Evolutionary conservation across 1,139 yeast genomes (phyloP), one percentile per base, ranked within the genome.

Genomic region (Nadsonia commutata): DNA sequence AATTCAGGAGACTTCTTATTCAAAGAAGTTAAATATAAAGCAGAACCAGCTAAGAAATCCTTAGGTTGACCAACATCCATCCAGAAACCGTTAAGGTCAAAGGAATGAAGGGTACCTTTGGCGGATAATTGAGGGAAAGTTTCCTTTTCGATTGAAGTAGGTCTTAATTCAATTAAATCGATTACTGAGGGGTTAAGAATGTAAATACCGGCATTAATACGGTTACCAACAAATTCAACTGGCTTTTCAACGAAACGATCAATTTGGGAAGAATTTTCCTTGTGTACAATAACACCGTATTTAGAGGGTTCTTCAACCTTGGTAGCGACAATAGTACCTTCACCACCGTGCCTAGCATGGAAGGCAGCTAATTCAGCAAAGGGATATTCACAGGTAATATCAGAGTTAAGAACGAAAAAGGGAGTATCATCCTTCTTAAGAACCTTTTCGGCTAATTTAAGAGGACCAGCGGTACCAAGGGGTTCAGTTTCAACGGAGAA

Each of bases 31-130:
- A 93, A 75, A 76, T 88, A 93, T 54, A 90, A 74, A 56, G 86
- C 80, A 60, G 97, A 85, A 66, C 99, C 99, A 49, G 95, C 80
- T 57, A 93, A 72, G 79, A 86, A 93, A 70, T 93, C 99, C 78
- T 90, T 90, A 74, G 99, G 99, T 74, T 93, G 99, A 66, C 99
- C 99, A 57, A 93, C 96, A 67, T 93, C 99, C 98, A 93, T 93
- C 99, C 99, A 93, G 83, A 79, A 93, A 53, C 98, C 98, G 71
- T 90, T 96, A 62, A 93, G 78, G 67, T 93, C 99, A 62, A 84
- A 93, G 47, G 97, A 86, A 75, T 80, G 94, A 59, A 93, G 74
- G 51, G 83, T 76, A 62, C 82, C 88, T 63, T 80, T 72, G 66
- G 82, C 93, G 54, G 93, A 96, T 59, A 93, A 77, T 59, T 73